Percentiles rank a stretch among this genome's conserved stretches.
Conservation (phyloP, 2,329 filamentous ascomycete species). For the Ophiostoma quercus region DNA sequence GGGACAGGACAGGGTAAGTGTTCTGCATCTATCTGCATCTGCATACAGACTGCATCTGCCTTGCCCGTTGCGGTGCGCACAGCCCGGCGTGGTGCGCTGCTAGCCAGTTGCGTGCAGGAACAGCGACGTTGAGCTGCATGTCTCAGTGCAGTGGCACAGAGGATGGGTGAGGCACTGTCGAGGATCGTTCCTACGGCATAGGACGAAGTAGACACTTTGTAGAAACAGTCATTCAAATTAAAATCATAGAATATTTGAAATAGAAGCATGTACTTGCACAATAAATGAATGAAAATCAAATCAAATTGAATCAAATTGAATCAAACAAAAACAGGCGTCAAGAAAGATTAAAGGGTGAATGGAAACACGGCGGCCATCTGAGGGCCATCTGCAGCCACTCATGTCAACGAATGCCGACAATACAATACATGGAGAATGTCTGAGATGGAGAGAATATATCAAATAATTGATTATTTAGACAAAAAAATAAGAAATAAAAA, state of each 20-base stretch:
- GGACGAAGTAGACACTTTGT: not conserved
- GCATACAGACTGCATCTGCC: slow-evolving; percentile 1
- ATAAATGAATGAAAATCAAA: not conserved
- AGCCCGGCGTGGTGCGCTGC: slow-evolving; percentile 17
- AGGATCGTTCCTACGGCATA: too few species aligned
- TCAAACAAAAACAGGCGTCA: not conserved
- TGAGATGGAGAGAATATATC: not conserved
- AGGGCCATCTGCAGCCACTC: slow-evolving; percentile 5
- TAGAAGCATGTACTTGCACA: not conserved
- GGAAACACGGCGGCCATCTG: not conserved
- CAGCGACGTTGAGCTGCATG: slow-evolving; percentile 7
- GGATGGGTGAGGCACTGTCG: not conserved
- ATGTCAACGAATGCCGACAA: not conserved
- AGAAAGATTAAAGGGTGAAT: not conserved
- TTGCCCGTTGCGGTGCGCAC: slow-evolving; percentile 10
- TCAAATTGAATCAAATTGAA: not conserved
- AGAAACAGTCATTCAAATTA: not conserved
- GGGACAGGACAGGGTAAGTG: not conserved
- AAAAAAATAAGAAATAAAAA: not conserved
- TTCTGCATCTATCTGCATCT: not conserved
- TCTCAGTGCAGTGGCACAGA: slow-evolving; percentile 3
- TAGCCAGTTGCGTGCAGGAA: slow-evolving; percentile 20
- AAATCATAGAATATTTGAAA: too few species aligned
- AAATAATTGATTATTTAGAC: too few species aligned
- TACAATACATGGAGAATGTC: not conserved